Base-by-base conservation (phyloP, 257 asterid species). In the Solanum pinnatisectum region DNA sequence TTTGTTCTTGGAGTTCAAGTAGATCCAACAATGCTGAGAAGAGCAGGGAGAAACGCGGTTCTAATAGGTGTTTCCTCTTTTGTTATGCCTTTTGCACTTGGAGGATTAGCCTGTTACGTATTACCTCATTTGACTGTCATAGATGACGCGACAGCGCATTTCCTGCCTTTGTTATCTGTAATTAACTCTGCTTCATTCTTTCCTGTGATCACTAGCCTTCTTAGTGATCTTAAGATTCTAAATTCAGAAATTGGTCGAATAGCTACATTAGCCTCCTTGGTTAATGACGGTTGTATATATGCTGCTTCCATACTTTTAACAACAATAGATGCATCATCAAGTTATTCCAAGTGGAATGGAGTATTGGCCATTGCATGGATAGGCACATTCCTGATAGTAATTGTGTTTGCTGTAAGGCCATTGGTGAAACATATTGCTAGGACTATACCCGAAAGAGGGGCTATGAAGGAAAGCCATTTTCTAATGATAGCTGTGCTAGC, bases 241-340 rank as follows among this genome's bases (percentile, higher is more conserved):
- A 95, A 94, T 89, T 95, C 96, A 0, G 95, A 95, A 37, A 71
- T 95, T 4, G 98, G 98, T 1, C 46, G 96, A 49, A 37, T 92
- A 10, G 96, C 98, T 22, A 91, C 96, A 5, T 78, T 91, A 8
- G 91, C 95, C 0, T 85, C 96, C 12, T 39, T 92, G 35, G 91
- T 91, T 10, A 71, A 91, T 20, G 98, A 94, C 56, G 9, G 73
- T 3, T 92, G 92, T 89, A 90, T 86, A 77, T 95, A 90, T 73
- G 3, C 71, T 0, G 11, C 89, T 36, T 88, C 90, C 4, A 3
- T 87, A 3, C 2, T 88, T 39, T 1, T 90, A 20, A 86, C 90
- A 2, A 30, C 85, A 2, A 2, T 94, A 0, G 76, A 89, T 11
- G 12, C 87, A 10, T 68, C 89, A 11, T 2, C 71, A 25, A 83